Evolutionary conservation across 768 basidiomycete species (phyloP).

Genomic region (Dendrothele bispora): DNA sequence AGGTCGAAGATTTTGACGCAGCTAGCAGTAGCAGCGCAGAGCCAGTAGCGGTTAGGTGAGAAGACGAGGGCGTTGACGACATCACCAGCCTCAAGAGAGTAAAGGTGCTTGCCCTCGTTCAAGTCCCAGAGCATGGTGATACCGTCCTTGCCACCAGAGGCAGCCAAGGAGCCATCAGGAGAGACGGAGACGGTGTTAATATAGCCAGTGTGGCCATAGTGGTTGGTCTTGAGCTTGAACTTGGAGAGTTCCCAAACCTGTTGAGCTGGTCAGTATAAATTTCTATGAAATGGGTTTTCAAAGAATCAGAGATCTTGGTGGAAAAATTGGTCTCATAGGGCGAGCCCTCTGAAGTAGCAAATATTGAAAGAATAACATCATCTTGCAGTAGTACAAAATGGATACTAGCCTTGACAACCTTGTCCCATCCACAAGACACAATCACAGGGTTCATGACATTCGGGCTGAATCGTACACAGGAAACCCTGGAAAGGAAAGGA

Average conservation of each 20-base stretch:
- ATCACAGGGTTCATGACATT: slow-evolving; percentile 97
- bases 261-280: slow-evolving; percentile 11
- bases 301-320: slow-evolving; percentile 79
- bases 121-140: slow-evolving; percentile 99
- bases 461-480: slow-evolving; percentile 98
- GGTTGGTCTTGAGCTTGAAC: slow-evolving; percentile 99
- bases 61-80: slow-evolving; percentile 99
- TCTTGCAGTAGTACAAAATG: slow-evolving; percentile 18
- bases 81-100: slow-evolving; percentile 98
- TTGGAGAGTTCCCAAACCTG: slow-evolving; percentile 99
- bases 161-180: slow-evolving; percentile 97
- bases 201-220: slow-evolving; percentile 99
- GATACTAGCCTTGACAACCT: slow-evolving; percentile 92
- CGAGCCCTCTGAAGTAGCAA: slow-evolving; percentile 86
- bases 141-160: slow-evolving; percentile 98
- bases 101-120: slow-evolving; percentile 99
- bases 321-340: slow-evolving; percentile 77
- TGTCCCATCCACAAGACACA: slow-evolving; percentile 99
- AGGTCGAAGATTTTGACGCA: slow-evolving; percentile 99
- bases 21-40: slow-evolving; percentile 96
- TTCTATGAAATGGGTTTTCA: slow-evolving; percentile 9
- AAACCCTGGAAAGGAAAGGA: slow-evolving; percentile 65
- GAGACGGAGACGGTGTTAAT: slow-evolving; percentile 99
- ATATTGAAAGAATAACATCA: slow-evolving; percentile 56
- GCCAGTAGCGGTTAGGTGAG: slow-evolving; percentile 99